Evolutionary conservation across 23 red algal species (phyloP), one percentile per base, ranked within the genome.

Genomic region (Gracilaria domingensis): DNA sequence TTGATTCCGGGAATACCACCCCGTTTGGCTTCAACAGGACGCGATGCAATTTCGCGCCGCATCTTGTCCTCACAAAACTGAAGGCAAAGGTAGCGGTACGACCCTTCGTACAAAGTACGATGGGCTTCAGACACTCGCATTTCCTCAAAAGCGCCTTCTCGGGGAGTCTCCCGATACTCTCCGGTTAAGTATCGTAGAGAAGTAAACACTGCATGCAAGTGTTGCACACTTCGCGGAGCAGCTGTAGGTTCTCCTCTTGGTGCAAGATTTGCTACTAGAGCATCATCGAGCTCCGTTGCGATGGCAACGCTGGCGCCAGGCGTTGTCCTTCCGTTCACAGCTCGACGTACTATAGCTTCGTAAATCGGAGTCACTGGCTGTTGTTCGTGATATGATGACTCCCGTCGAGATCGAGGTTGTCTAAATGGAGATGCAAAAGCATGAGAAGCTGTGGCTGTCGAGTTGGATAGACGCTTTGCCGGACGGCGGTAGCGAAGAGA

Each of bases 41-140:
- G 79, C 24, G 76, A 29, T 33, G 55, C 92, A 79, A 98, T 91
- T 56, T 92, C 75, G 37, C 78, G 78, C 26, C 81, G 81, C 88
- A 98, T 81, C 80, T 90, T 94, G 58, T 86, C 75, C 45, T 84
- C 85, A 26, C 79, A 88, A 74, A 98, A 98, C 75, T 98, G 92
- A 29, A 85, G 75, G 44, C 81, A 81, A 28, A 98, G 79, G 44
- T 74, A 93, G 37, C 87, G 73, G 39, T 81, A 34, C 8, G 87
- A 56, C 18, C 87, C 87, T 23, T 77, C 62, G 29, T 59, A 66
- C 36, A 80, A 29, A 8, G 23, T 49, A 13, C 75, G 87, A 34
- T 55, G 28, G 12, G 49, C 62, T 47, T 82, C 87, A 4, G 34
- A 25, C 8, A 13, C 14, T 47, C 44, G 38, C 73, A 81, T 67